These are phyloP conservation scores for Aurantiochytrium sp. DNA, from an alignment of 108 stramenopile genomes.

Conservation along the genomic window DNA sequence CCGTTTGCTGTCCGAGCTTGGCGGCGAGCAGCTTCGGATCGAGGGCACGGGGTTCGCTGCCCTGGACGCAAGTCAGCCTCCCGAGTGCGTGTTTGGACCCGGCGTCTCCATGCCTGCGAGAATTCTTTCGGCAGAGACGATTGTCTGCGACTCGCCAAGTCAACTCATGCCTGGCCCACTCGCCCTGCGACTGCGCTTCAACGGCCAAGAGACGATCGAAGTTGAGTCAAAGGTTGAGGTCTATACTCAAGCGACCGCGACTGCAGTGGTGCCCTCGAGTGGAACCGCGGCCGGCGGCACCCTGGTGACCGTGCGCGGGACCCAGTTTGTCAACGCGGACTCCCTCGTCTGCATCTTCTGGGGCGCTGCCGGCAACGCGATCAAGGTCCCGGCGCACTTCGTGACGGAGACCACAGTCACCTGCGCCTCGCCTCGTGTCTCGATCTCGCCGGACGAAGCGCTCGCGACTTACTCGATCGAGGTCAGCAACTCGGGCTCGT, in stretches of 20 bases:
- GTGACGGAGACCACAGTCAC: neutral
- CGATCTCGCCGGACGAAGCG: neutral
- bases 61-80: neutral
- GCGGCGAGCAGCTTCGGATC: neutral
- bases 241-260: neutral
- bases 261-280: neutral
- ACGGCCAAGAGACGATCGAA: neutral
- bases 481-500: neutral
- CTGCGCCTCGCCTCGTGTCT: neutral
- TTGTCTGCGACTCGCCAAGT: neutral
- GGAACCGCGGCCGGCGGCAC: neutral
- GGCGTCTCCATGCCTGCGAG: neutral
- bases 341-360: neutral
- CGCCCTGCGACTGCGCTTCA: neutral
- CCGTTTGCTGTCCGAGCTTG: neutral
- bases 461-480: neutral
- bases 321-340: neutral
- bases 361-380: neutral
- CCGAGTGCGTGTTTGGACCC: neutral
- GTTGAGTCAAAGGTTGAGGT: neutral
- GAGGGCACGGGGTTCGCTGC: neutral
- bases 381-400: neutral
- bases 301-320: neutral
- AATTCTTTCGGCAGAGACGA: neutral
- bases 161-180: neutral